phyloP scores from a whole-genome alignment of 495 filamentous ascomycete species.

The Penicillium coffeae region DNA sequence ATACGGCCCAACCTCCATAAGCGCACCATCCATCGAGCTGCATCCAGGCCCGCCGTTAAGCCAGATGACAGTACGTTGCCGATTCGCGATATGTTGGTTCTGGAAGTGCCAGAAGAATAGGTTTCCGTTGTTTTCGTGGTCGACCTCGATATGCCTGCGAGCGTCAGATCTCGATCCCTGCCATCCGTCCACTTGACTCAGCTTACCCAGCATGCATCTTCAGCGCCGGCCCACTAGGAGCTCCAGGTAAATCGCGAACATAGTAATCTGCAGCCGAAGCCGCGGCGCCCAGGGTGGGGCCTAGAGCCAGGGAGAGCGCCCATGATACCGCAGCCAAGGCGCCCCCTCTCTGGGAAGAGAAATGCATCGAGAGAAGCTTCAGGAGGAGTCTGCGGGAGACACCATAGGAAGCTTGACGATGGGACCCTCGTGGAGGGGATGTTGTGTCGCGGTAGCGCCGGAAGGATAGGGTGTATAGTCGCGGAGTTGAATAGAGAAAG shows the following conservation, averaged over 20 bases:
- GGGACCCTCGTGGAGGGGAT: not conserved
- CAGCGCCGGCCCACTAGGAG: slow-evolving; percentile 72
- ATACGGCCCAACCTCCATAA: slow-evolving; percentile 98
- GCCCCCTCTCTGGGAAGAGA: slow-evolving; percentile 8
- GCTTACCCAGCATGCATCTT: slow-evolving; percentile 98
- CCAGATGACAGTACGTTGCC: slow-evolving; percentile 92
- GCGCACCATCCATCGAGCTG: slow-evolving; percentile 91
- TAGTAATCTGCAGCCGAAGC: slow-evolving; percentile 82
- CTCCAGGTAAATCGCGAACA: slow-evolving; percentile 76
- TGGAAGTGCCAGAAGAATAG: slow-evolving; percentile 98
- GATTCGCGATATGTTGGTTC: slow-evolving; percentile 90
- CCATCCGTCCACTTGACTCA: not conserved
- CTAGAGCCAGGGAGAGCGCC: slow-evolving; percentile 23
- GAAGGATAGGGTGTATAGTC: not conserved
- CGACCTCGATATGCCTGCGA: slow-evolving; percentile 83
- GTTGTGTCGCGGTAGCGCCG: not conserved
- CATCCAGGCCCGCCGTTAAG: slow-evolving; percentile 95
- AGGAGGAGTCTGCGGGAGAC: not conserved
- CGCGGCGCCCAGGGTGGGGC: slow-evolving; percentile 30
- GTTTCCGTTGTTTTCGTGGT: slow-evolving; percentile 77
- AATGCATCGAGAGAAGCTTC: slow-evolving; percentile 18
- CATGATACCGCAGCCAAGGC: slow-evolving; percentile 24
- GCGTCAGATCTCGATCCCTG: no score
- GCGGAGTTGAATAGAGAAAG: not conserved
- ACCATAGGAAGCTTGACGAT: slow-evolving; percentile 2